Percentiles rank a stretch among this genome's conserved stretches.
Conservation (phyloP, 2,329 filamentous ascomycete species). For the Ophiocordyceps camponoti-rufipedis region DNA sequence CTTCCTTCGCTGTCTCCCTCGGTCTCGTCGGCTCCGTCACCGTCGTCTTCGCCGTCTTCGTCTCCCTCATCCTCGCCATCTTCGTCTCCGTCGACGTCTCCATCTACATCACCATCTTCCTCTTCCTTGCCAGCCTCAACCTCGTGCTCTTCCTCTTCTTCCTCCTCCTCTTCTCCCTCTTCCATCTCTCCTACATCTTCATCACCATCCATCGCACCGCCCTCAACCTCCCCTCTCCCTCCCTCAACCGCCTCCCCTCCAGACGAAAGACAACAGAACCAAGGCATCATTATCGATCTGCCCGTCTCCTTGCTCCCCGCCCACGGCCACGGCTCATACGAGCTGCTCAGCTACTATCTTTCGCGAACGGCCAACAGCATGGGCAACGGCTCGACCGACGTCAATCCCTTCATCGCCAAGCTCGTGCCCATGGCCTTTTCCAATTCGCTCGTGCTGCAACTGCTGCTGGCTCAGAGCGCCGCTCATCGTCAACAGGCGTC, state of each 20-base stretch:
- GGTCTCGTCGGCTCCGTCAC: background rate
- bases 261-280: background rate
- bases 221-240: background rate
- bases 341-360: conserved; percentile 26
- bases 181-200: background rate
- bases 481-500: conserved; percentile 17
- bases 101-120: background rate
- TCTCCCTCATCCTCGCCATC: background rate
- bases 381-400: conserved; percentile 25
- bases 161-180: background rate
- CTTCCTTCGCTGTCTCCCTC: background rate
- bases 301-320: conserved; percentile 13
- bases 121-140: background rate
- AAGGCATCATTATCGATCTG: conserved; percentile 6
- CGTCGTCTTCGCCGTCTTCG: background rate
- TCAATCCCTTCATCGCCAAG: conserved; percentile 26
- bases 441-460: conserved; percentile 24
- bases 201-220: background rate
- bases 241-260: background rate
- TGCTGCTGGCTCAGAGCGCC: conserved; percentile 25
- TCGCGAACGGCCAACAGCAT: conserved; percentile 24
- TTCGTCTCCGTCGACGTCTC: background rate
- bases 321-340: conserved; percentile 18
- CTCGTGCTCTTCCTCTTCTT: background rate
- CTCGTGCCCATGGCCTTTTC: conserved; percentile 26